phyloP scores from a whole-genome alignment of 805 yeast genomes.

The Pichia manshurica region DNA sequence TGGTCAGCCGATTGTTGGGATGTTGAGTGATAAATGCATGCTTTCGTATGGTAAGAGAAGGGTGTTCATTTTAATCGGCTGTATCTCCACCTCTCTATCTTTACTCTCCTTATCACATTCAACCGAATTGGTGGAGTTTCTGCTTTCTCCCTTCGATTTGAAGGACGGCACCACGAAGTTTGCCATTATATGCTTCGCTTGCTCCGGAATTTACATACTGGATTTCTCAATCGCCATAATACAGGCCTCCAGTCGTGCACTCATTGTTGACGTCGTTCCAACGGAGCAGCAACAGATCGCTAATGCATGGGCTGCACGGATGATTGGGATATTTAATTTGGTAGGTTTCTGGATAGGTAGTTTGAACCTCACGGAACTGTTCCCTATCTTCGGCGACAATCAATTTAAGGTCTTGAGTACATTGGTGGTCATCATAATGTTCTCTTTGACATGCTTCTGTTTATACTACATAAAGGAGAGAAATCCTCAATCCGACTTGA shows the following conservation, averaged over 20 bases:
- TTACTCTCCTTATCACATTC: conserved; percentile 43
- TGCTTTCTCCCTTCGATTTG: conserved; percentile 23
- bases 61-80: conserved; percentile 54
- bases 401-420: conserved; percentile 48
- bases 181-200: conserved; percentile 44
- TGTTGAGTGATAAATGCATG: conserved; percentile 47
- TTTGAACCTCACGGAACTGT: conserved; percentile 33
- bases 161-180: conserved; percentile 23
- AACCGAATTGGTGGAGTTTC: conserved; percentile 32
- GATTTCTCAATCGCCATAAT: conserved; percentile 56
- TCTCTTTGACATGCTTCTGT: conserved; percentile 35
- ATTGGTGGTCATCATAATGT: conserved; percentile 38
- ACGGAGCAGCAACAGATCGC: conserved; percentile 51
- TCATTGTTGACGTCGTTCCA: conserved; percentile 56
- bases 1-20: conserved; percentile 61
- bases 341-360: conserved; percentile 52
- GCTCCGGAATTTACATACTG: conserved; percentile 44
- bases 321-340: conserved; percentile 57
- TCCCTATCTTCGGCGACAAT: conserved; percentile 39
- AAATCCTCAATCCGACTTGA: conserved; percentile 39
- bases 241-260: conserved; percentile 56
- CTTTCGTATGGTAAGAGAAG: conserved; percentile 45
- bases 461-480: conserved; percentile 42
- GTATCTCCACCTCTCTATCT: conserved; percentile 41
- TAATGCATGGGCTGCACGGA: conserved; percentile 62